Conservation (phyloP, 345 rosid genomes). For the Populus pruinosa region DNA sequence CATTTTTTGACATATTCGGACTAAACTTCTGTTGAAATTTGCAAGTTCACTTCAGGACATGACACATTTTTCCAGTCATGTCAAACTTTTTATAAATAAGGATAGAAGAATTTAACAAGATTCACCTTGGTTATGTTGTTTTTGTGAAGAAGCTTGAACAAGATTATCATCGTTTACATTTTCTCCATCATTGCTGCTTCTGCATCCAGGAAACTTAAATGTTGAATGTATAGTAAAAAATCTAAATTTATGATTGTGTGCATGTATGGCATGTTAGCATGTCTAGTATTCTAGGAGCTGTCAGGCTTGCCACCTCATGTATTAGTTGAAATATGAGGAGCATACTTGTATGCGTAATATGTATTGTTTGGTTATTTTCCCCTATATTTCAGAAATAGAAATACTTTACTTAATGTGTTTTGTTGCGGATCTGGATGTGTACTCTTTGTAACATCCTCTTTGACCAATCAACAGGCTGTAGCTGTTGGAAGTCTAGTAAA, state of each 20-base stretch:
- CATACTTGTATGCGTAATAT: not conserved
- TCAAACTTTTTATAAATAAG: not conserved
- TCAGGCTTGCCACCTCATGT: not conserved
- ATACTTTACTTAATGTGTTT: not conserved
- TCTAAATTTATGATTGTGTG: not conserved
- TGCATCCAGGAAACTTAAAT: not conserved
- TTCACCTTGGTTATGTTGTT: not conserved
- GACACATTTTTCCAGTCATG: not conserved
- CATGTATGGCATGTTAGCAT: not conserved
- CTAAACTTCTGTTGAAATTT: not conserved
- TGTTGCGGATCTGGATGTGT: not conserved
- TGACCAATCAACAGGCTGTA: slow-evolving; percentile 61
- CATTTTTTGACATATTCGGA: not conserved
- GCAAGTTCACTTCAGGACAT: not conserved
- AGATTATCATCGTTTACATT: not conserved
- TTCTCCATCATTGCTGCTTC: not conserved
- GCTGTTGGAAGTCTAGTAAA: slow-evolving; percentile 95
- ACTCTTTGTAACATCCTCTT: slow-evolving; percentile 1
- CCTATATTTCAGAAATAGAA: not conserved
- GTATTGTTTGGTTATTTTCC: not conserved
- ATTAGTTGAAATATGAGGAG: not conserved
- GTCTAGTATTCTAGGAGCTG: not conserved
- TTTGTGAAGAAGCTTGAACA: not conserved
- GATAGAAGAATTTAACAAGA: not conserved
- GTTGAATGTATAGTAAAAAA: not conserved